phyloP scores from a whole-genome alignment of 345 rosid genomes.

The Combretum micranthum region DNA sequence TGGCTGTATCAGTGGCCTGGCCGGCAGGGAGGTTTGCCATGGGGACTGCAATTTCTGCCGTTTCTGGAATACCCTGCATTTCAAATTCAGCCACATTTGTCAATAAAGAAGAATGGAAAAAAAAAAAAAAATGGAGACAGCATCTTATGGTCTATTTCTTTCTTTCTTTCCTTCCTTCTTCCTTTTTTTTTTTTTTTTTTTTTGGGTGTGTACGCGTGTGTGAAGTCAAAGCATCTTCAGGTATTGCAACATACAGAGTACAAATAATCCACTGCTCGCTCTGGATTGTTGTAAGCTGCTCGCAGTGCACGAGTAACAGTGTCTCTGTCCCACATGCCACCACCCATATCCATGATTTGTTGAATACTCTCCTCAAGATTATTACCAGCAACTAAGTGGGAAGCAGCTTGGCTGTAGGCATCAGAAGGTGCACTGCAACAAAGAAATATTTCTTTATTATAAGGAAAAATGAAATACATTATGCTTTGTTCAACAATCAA shows the following conservation, averaged over 20 bases:
- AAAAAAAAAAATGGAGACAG: constrained; percentile 1
- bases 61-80: constrained; percentile 85
- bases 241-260: constrained; percentile 54
- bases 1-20: constrained; percentile 50
- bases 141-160: no score
- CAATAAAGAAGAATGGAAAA: background rate
- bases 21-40: constrained; percentile 36
- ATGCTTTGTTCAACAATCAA: no score
- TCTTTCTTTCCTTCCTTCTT: no score
- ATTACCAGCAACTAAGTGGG: constrained; percentile 70
- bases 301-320: constrained; percentile 89
- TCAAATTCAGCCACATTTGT: constrained; percentile 15
- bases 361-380: constrained; percentile 69
- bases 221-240: constrained; percentile 2
- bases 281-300: constrained; percentile 97
- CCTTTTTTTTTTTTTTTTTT: no score
- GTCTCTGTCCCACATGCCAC: constrained; percentile 95
- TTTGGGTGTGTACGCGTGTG: no score
- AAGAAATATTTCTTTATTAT: background rate
- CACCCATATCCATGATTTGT: constrained; percentile 93
- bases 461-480: background rate
- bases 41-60: constrained; percentile 71
- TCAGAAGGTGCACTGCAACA: constrained; percentile 56
- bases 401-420: constrained; percentile 80
- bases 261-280: constrained; percentile 96